Percentiles rank a stretch among this genome's conserved stretches.
Conservation (phyloP, 2,329 filamentous ascomycete genomes). For the Aspergillus jensenii region DNA sequence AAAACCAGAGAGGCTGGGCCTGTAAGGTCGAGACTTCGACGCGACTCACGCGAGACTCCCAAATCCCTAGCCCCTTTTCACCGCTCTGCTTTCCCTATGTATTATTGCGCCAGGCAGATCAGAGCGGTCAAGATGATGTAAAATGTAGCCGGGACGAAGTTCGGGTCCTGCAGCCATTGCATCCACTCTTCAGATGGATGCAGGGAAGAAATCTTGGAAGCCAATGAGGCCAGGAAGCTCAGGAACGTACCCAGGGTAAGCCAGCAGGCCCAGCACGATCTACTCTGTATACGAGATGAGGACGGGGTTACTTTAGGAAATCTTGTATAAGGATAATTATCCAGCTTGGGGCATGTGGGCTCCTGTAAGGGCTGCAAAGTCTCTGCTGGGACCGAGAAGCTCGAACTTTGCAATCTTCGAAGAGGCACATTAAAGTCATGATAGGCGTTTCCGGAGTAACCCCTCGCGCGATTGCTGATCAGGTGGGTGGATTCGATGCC, state of each 20-base stretch:
- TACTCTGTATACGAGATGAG: not conserved
- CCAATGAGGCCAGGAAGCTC: not conserved
- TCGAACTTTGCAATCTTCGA: not conserved
- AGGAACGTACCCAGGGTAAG: not conserved
- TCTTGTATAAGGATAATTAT: constrained; percentile 7
- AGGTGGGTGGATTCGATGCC: not conserved
- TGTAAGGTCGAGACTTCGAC: constrained; percentile 7
- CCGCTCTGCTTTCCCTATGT: constrained; percentile 5
- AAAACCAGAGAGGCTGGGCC: constrained; percentile 19
- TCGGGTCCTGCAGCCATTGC: constrained; percentile 8
- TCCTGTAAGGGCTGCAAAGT: not conserved
- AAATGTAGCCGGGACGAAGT: not conserved
- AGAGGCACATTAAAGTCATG: constrained; percentile 12
- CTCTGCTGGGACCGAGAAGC: not conserved
- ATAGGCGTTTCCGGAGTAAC: constrained; percentile 23
- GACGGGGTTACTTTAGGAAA: not conserved
- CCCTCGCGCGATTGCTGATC: constrained; percentile 9
- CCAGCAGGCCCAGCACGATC: not conserved
- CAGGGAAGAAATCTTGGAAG: not conserved
- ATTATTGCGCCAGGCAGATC: not conserved
- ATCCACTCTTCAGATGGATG: not conserved
- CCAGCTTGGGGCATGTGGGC: not conserved
- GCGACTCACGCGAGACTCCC: not conserved
- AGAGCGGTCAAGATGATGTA: constrained; percentile 13
- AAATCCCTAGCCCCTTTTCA: not conserved